A percentile compares a stretch with the other conserved stretches of the same genome.
Conservation (phyloP, 352 stramenopile species). For the Pythium sp. region DNA sequence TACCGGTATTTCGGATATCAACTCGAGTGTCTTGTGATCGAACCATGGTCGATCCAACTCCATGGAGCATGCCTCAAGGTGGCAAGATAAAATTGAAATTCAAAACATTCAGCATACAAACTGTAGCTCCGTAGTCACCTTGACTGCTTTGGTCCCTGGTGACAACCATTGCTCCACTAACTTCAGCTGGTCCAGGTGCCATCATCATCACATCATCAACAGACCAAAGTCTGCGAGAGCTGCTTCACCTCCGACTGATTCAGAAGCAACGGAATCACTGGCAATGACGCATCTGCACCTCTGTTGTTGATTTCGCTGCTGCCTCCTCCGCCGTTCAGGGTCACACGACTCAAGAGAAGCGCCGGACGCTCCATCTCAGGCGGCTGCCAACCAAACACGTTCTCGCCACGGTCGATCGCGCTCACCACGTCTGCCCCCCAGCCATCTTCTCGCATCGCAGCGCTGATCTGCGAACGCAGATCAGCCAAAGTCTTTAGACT, state of each 20-base stretch:
- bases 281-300: neutral
- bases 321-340: conserved; percentile 22
- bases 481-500: conserved; percentile 32
- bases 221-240: conserved; percentile 40
- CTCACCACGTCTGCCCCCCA: conserved; percentile 57
- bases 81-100: neutral
- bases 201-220: conserved; percentile 29
- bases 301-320: conserved; percentile 1
- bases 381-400: conserved; percentile 71
- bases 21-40: too few relatives aligned
- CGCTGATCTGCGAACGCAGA: conserved; percentile 44
- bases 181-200: neutral
- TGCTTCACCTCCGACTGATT: conserved; percentile 46
- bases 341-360: conserved; percentile 59
- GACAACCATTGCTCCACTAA: neutral
- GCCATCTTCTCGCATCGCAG: conserved; percentile 40
- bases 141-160: neutral
- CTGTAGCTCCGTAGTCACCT: neutral
- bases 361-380: conserved; percentile 69
- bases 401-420: conserved; percentile 60
- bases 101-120: neutral
- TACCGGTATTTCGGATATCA: neutral
- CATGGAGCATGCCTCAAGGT: too few relatives aligned
- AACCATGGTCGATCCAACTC: too few relatives aligned
- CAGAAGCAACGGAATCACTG: conserved; percentile 37